Conservation (phyloP, 1,139 yeast species). For the Kodamaea sp. region DNA sequence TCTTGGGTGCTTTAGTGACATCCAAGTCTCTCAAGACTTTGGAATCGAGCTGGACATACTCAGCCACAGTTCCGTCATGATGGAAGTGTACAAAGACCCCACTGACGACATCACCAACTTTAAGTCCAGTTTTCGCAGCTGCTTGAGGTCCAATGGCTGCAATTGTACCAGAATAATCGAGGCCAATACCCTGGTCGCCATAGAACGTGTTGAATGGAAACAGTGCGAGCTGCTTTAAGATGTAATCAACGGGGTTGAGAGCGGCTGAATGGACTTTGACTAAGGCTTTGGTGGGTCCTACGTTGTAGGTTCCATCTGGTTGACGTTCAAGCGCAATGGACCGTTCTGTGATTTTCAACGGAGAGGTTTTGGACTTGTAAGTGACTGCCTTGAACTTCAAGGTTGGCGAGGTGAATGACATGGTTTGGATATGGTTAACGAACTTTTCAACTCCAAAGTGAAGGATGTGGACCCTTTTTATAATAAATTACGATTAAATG, state of each 20-base stretch:
- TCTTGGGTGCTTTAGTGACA: constrained; percentile 48
- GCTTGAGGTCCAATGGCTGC: constrained; percentile 55
- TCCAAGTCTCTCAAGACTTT: constrained; percentile 37
- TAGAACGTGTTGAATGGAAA: constrained; percentile 8
- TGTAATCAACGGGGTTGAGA: constrained; percentile 67
- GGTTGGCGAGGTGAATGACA: constrained; percentile 16
- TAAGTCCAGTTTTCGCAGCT: constrained; percentile 28
- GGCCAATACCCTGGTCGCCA: constrained; percentile 57
- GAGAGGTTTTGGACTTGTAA: constrained; percentile 13
- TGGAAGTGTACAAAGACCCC: constrained; percentile 53
- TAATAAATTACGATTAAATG: too few species aligned
- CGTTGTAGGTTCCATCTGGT: constrained; percentile 35
- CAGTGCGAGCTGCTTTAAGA: constrained; percentile 30
- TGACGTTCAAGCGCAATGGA: constrained; percentile 24
- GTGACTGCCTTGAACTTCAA: constrained; percentile 20
- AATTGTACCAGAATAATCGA: constrained; percentile 68
- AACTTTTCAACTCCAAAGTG: too few species aligned
- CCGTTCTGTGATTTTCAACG: constrained; percentile 14
- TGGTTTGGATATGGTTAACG: too few species aligned
- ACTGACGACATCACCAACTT: constrained; percentile 64
- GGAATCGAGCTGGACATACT: constrained; percentile 41
- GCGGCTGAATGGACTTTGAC: constrained; percentile 61
- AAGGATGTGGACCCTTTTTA: too few species aligned
- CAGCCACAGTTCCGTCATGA: constrained; percentile 52
- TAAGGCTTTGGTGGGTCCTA: constrained; percentile 47